Conservation (phyloP, 176 grass and related monocot species). For the Musa acuminata region DNA sequence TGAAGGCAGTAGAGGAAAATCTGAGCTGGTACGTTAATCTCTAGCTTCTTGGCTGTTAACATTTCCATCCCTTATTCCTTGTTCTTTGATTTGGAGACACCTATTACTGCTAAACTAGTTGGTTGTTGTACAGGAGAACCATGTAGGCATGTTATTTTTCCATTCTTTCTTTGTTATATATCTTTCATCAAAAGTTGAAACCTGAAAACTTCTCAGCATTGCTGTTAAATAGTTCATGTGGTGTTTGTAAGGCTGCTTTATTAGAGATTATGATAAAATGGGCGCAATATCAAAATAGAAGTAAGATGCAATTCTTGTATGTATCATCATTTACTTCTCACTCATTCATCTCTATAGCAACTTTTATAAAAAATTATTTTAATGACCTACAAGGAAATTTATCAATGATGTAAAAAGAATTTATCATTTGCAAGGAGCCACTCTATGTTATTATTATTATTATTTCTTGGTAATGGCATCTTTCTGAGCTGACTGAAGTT, state of each 20-base stretch:
- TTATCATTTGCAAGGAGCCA: no score
- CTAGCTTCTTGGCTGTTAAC: background rate
- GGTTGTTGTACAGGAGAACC: background rate
- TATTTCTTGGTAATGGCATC: no score
- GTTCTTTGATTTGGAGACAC: background rate
- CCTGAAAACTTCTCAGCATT: background rate
- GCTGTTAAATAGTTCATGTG: background rate
- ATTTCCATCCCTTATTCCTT: background rate
- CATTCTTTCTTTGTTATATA: background rate
- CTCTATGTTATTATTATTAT: no score
- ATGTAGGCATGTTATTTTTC: background rate
- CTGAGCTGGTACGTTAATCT: background rate
- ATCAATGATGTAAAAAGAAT: no score
- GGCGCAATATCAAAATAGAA: background rate
- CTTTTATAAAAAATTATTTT: background rate
- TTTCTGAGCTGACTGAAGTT: background rate
- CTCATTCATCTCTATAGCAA: background rate
- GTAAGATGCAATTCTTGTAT: background rate
- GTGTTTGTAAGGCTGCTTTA: background rate
- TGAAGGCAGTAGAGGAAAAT: background rate
- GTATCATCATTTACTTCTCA: background rate
- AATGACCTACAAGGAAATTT: background rate
- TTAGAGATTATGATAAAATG: background rate
- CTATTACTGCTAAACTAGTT: background rate
- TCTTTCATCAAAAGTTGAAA: background rate